Evolutionary conservation across 768 basidiomycete genomes (phyloP).

Genomic region (Mrakia hoshinonis): DNA sequence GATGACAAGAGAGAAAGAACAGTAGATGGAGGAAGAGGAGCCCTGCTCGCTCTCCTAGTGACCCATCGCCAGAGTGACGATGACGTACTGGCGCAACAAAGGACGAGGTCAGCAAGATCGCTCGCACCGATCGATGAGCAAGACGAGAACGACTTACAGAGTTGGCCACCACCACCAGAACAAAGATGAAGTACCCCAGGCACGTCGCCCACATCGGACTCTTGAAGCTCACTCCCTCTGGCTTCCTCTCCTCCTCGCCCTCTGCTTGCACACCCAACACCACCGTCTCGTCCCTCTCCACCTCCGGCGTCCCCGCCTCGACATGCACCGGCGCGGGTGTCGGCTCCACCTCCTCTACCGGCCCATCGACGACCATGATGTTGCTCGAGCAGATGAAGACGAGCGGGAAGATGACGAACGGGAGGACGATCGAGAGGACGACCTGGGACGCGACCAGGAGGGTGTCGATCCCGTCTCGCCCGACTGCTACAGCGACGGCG

Average conservation of each 20-base stretch:
- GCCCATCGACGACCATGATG: constrained; percentile 53
- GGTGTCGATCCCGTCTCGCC: constrained; percentile 58
- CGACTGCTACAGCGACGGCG: constrained; percentile 63
- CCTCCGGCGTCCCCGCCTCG: background rate
- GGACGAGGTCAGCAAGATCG: too few relatives aligned
- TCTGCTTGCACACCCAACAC: too few relatives aligned
- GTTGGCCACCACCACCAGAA: constrained; percentile 62
- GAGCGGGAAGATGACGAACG: constrained; percentile 75
- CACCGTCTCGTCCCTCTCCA: background rate
- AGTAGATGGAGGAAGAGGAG: too few relatives aligned
- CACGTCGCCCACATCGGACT: constrained; percentile 42
- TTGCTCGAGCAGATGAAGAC: constrained; percentile 60
- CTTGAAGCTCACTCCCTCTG: constrained; percentile 40
- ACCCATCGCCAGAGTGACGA: constrained; percentile 53
- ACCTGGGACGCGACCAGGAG: constrained; percentile 84
- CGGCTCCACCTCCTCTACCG: constrained; percentile 20
- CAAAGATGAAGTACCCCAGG: constrained; percentile 55
- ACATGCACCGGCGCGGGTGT: background rate
- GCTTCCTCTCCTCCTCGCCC: constrained; percentile 24
- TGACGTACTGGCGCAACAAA: constrained; percentile 66
- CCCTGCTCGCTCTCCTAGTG: too few relatives aligned
- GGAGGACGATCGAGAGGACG: constrained; percentile 68
- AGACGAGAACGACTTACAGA: background rate
- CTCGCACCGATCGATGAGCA: too few relatives aligned
- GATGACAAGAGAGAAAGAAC: too few relatives aligned